Conservation (phyloP, 1,139 yeast genomes). For the Taiozyma sp. region DNA sequence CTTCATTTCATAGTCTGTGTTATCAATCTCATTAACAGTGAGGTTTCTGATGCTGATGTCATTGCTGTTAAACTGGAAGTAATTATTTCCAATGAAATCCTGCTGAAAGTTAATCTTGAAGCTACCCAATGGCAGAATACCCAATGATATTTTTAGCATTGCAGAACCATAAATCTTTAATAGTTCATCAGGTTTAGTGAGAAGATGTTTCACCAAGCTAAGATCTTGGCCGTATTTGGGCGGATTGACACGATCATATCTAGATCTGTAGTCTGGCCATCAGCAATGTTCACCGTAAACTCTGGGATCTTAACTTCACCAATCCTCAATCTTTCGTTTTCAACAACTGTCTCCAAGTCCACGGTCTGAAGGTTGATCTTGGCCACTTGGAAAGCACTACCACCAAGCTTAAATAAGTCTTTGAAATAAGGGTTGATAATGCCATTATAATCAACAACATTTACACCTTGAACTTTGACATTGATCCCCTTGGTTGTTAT, state of each 20-base stretch:
- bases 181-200: slow-evolving; percentile 25
- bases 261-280: slow-evolving; percentile 13
- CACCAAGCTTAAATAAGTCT: slow-evolving; percentile 26
- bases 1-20: slow-evolving; percentile 24
- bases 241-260: slow-evolving; percentile 23
- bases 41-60: slow-evolving; percentile 18
- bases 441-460: slow-evolving; percentile 25
- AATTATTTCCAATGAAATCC: slow-evolving; percentile 22
- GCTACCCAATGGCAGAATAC: slow-evolving; percentile 27
- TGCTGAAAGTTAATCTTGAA: slow-evolving; percentile 26
- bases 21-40: slow-evolving; percentile 9
- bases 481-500: slow-evolving; percentile 26
- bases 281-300: slow-evolving; percentile 14
- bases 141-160: slow-evolving; percentile 24
- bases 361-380: slow-evolving; percentile 21
- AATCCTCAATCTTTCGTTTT: slow-evolving; percentile 10
- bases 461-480: slow-evolving; percentile 26
- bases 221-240: slow-evolving; percentile 27
- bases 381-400: slow-evolving; percentile 23
- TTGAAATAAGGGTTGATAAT: slow-evolving; percentile 24
- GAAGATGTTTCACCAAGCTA: slow-evolving; percentile 25
- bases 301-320: slow-evolving; percentile 18
- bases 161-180: slow-evolving; percentile 30
- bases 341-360: slow-evolving; percentile 6
- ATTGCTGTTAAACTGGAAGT: slow-evolving; percentile 12